Base-by-base conservation (phyloP, 352 stramenopile species). In the Phytophthora crassamura region DNA sequence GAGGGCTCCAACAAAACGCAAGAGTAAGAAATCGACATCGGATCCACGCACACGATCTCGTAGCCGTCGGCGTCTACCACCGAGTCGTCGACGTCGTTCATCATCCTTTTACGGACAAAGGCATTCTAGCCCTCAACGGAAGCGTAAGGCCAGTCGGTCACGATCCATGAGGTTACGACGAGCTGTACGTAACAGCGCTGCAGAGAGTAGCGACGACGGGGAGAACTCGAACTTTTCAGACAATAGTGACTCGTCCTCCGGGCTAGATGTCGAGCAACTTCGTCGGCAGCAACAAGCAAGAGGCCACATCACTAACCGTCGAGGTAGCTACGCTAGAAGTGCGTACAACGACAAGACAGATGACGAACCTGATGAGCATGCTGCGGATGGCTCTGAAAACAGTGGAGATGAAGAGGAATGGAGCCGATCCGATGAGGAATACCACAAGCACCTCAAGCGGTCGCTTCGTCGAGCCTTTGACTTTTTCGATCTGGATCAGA, bases 401-500 rank as follows among this genome's bases (percentile, higher is more conserved):
- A 67, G 41, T 25, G 66, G 74, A 5, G 55, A 62, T 11, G 65
- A 61, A 20, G 59, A 75, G 4, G 57, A 67, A 22, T 63, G 55
- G 28, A 80, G 62, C 18, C 50, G 58, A 14, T 93, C 85, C 7
- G 85, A 93, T 60, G 67, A 57, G 3, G 79, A 90, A 51, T 94
- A 89, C 35, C 69, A 82, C 18, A 80, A 76, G 25, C 67, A 87
- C 16, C 61, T 93, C 14, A 92, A 89, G 47, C 74, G 62, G 16
- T 81, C 83, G 2, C 59, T 92, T 12, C 77, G 77, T 4, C 75
- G 78, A 47, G 86, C 80, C 12, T 94, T 93, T 43, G 84, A 93
- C 38, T 93, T 93, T 36, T 94, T 91, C 46, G 86, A 94, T 41
- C 55, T 88, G 5, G 80, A 94, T 34, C 78, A 83, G 22, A 93